Evolutionary conservation across 106 monocot genomes (phyloP), one percentile per base, ranked within the genome.

Genomic region (Allium sativum): DNA sequence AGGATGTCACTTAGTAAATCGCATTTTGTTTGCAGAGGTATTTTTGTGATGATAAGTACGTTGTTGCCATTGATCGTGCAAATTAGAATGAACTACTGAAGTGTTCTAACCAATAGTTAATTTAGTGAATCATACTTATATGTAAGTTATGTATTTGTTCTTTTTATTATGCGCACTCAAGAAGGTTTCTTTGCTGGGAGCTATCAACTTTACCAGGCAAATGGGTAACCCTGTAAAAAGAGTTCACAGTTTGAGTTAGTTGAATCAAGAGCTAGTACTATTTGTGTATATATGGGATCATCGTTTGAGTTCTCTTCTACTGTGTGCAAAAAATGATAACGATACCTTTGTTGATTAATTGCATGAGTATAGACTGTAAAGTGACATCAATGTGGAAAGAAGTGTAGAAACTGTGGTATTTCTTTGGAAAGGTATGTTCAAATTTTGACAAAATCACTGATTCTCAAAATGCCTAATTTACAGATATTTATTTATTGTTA

Each of bases 281-380:
- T 67, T 47, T 69, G 69, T 78, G 1, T 88, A 79, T 62, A 70
- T 88, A 44, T 93, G 93, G 93, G 93, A 93, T 52, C 62, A 46
- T 18, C 87, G 93, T 46, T 65, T 93, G 43, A 67, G 78, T 70
- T 77, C 65, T 55, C 76, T 88, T 70, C 52, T 77, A 22, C 65
- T 53, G 48, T 55, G 20, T 45, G 45, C 20, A n/a, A n/a, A n/a
- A 53, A 68, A 52, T 59, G 55, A 56, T 20, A 45, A 42, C 40
- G 56, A 72, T 60, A 41, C 18, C 50, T 56, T 31, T 61, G 12
- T 1, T 40, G 70, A 59, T 73, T 50, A 42, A 54, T 53, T 18
- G 12, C 22, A 44, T 17, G 56, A 73, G n/a, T n/a, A n/a, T n/a
- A n/a, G n/a, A n/a, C n/a, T n/a, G 53, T 57, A 57, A 50, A 40